Base-by-base conservation (phyloP, 805 yeast species). In the Kodamaea nitidulidarum region DNA sequence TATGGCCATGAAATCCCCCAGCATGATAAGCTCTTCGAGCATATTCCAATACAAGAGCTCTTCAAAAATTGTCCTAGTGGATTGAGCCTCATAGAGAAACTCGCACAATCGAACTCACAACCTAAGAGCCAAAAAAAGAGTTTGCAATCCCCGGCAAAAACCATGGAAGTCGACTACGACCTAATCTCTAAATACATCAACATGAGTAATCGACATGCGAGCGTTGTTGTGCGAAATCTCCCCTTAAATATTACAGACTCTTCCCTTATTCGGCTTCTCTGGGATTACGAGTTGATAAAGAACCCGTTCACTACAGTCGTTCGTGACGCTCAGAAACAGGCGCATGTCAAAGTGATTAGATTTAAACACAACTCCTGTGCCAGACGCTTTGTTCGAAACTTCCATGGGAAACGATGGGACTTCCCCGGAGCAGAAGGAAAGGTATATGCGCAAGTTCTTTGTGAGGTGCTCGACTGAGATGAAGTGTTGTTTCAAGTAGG, bases 321-420 rank as follows among this genome's bases (percentile, higher is more conserved):
- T 4, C 45, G 45, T 7, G 62, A 67, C 40, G 56, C 63, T 1
- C 32, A 48, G n/a, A 41, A 48, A 3, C 70, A 61, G 39, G 43
- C 47, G 5, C 50, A 57, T 17, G 20, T 54, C 11, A 49, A 49
- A 46, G 51, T 77, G 7, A 55, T 77, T 3, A 56, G 65, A 15
- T 82, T 82, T 47, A 63, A 63, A 11, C 65, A 70, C 44, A 42
- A 48, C 2, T 43, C 52, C 2, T 76, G 75, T 41, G 80, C 86
- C 2, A 45, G 43, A 14, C 56, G 78, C 30, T 81, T 81, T 52
- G 73, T 72, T 4, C 55, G 74, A 10, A 70, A 72, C 44, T 70
- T 65, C 49, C 78, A 82, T 52, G 83, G 84, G 2, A 71, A 58
- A 35, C 48, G 47, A 32, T 68, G 73, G 72, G 63, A 59, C 10